Evolutionary conservation across 441 rosid genomes (phyloP), one percentile per base, ranked within the genome.

Genomic region (Capsella rubella): DNA sequence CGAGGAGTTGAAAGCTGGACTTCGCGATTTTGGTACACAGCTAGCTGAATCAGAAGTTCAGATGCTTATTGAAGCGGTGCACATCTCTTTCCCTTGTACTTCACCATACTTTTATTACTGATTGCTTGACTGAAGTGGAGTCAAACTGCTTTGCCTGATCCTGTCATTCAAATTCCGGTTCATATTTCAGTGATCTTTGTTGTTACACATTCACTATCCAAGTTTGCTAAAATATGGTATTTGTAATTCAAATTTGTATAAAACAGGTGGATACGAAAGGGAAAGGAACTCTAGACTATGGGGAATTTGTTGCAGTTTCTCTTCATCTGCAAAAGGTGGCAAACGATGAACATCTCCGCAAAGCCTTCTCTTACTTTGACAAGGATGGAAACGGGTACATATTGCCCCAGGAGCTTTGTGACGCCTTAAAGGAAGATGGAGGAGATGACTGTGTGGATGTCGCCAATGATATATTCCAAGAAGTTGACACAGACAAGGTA

Each of bases 401-500:
- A 18, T 91, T 90, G 49, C 98, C 97, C 16, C 83, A 90, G 39
- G 99, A 96, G 87, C 98, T 96, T 54, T 86, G 89, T 9, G 90
- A 91, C 74, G 84, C 98, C 52, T 79, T 96, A 78, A 90, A 89
- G 95, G 99, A 96, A 82, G 97, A 96, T 64, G 99, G 95, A 75
- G 87, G 89, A 55, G 98, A 91, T 56, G 96, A 93, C 71, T 87
- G 95, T 78, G 86, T 86, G 47, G 87, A 91, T 81, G 92, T 93
- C 64, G 97, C 97, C 67, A 88, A 91, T 77, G 97, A 93, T 77
- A 96, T 96, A 82, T 91, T 96, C 87, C 99, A 88, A 73, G 99
- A 96, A 93, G 99, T 96, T 68, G 99, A 96, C 81, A 93, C 93
- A 3, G 96, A 96, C 84, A 96, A 96, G 97, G 99, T 91, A 57